Base-by-base conservation (phyloP, 768 basidiomycete species). In the Chiua virens region DNA sequence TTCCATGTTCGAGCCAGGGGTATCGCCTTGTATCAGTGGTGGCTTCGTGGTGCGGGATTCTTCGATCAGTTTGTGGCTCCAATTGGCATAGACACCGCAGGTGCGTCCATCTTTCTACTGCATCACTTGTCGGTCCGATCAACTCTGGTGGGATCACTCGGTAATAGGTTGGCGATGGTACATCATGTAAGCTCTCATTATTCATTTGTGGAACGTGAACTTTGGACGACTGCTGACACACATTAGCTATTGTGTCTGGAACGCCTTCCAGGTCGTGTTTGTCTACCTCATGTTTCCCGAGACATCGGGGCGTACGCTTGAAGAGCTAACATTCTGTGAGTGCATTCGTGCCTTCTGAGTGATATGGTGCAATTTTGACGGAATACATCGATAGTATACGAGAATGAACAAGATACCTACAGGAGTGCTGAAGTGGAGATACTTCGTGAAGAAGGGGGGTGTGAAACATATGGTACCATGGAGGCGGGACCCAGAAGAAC, bases 1-100 rank as follows among this genome's bases (percentile, higher is more conserved):
- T 86, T 74, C 70, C 78, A 81, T 54, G 75, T 76, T 25, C 81
- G 85, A 50, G 77, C 84, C 2, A 79, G 77, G 62, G 85, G 85
- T 35, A 76, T 86, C 46, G 69, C 82, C 5, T 60, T 85, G 15
- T 85, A 81, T 71, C 81, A 85, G 55, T 80, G 75, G 73, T 81
- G 78, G 64, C 71, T 75, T 40, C 78, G 82, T 13, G 65, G 73
- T 3, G 55, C 30, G 5, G 44, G 15, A n/a, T 64, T 64, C 35
- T 9, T 61, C 21, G 37, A 6, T 8, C 49, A 53, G 9, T 35
- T 63, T 11, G 46, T 58, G 3, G 23, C 57, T 43, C 62, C 61
- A 2, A 61, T 62, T 23, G 61, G 58, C 1, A 52, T 63, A 1
- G 49, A 54, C 0, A 8, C 32, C 3, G 49, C 37, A 18, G 61